A percentile compares a stretch with the other conserved stretches of the same genome.
phyloP scores from a whole-genome alignment of 108 stramenopile genomes.

The Fragilaria crotonensis region DNA sequence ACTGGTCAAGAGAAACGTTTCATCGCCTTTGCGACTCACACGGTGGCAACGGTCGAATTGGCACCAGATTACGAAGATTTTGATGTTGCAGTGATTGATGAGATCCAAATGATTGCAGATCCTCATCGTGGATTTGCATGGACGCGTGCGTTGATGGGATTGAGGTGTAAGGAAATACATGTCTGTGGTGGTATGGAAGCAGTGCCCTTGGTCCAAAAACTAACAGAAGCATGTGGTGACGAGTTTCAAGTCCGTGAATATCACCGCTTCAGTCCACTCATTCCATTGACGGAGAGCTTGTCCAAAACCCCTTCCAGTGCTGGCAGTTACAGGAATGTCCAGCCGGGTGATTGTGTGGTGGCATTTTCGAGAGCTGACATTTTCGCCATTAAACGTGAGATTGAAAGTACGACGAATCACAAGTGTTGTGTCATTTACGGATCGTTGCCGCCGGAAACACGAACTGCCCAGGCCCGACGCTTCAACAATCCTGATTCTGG shows the following conservation, averaged over 20 bases:
- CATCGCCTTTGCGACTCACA: conserved; percentile 77
- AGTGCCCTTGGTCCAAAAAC: conserved; percentile 54
- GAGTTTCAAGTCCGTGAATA: conserved; percentile 83
- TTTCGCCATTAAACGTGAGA: conserved; percentile 73
- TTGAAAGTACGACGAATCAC: conserved; percentile 66
- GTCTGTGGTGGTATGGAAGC: conserved; percentile 91
- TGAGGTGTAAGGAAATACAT: conserved; percentile 86
- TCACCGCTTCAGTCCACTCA: conserved; percentile 76
- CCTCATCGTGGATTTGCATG: conserved; percentile 67
- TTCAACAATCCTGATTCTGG: conserved; percentile 89
- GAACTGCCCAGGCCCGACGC: conserved; percentile 74
- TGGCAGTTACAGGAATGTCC: conserved; percentile 45
- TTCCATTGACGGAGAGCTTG: conserved; percentile 35
- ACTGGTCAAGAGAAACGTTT: conserved; percentile 86
- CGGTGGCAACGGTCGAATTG: conserved; percentile 89
- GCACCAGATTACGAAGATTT: conserved; percentile 37
- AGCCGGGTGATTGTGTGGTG: conserved; percentile 75
- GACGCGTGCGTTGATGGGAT: conserved; percentile 83
- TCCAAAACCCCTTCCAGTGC: conserved; percentile 18
- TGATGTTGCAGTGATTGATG: conserved; percentile 95
- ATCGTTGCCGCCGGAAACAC: conserved; percentile 86
- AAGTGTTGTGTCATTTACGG: conserved; percentile 96
- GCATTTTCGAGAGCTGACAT: conserved; percentile 85
- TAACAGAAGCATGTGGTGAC: conserved; percentile 66
- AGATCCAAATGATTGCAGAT: conserved; percentile 92